phyloP scores from a whole-genome alignment of 768 basidiomycete species.

The Hydnomerulius pinastri region DNA sequence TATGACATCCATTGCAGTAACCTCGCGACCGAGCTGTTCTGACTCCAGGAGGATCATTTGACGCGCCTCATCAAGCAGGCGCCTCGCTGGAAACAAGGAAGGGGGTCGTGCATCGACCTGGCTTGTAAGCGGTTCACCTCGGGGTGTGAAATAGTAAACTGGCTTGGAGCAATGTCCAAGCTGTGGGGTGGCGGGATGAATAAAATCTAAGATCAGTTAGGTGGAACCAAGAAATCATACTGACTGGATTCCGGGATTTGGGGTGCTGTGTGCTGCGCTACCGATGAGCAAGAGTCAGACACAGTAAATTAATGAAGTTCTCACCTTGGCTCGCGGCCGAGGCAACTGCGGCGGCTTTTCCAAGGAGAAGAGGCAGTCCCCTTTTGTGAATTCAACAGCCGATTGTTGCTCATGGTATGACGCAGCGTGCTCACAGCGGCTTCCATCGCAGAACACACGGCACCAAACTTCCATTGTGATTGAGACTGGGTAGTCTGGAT shows the following conservation, averaged over 20 bases:
- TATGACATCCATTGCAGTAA: constrained; percentile 49
- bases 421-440: neutral
- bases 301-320: constrained; percentile 18
- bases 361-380: constrained; percentile 2
- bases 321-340: constrained; percentile 20
- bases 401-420: constrained; percentile 6
- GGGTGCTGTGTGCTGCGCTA: constrained; percentile 1
- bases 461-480: constrained; percentile 6
- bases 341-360: constrained; percentile 13
- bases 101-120: neutral
- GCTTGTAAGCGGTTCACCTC: neutral
- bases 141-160: neutral
- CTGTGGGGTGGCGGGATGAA: constrained; percentile 11
- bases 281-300: constrained; percentile 12
- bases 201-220: neutral
- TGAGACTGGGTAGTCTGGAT: constrained; percentile 1
- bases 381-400: neutral
- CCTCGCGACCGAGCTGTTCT: constrained; percentile 32
- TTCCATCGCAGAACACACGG: constrained; percentile 2
- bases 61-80: constrained; percentile 31
- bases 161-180: neutral
- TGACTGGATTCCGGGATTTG: constrained; percentile 7
- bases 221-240: constrained; percentile 1
- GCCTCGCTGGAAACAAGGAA: constrained; percentile 9
- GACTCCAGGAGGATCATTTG: constrained; percentile 30